These are phyloP conservation scores for Dictyostelium citrinum DNA, from an alignment of 78 protist genomes.

Conservation along the genomic window DNA sequence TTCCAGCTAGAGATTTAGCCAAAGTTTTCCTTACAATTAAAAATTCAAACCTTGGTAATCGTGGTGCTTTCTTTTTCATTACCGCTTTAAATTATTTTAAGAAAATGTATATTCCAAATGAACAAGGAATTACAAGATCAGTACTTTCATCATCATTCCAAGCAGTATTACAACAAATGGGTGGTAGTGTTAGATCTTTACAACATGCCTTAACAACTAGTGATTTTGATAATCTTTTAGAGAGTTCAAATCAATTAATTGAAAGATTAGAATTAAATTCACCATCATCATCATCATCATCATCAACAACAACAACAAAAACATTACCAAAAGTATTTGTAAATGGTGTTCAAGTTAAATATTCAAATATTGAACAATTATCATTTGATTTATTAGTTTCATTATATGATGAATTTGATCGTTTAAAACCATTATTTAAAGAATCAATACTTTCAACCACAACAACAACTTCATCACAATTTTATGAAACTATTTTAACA, in stretches of 20 bases:
- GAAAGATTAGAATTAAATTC: background rate
- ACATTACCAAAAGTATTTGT: constrained; percentile 30
- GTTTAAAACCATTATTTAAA: background rate
- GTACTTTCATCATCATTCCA: background rate
- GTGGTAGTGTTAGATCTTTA: background rate
- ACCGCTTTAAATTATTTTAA: constrained; percentile 35
- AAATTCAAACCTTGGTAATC: constrained; percentile 8
- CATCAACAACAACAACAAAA: background rate
- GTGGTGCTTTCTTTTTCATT: constrained; percentile 35
- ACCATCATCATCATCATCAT: background rate
- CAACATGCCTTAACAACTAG: background rate
- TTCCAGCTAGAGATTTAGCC: background rate
- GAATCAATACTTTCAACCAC: background rate
- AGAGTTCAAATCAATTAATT: background rate
- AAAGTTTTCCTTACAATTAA: background rate
- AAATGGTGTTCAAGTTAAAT: constrained; percentile 39
- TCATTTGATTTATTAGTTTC: background rate
- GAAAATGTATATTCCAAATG: background rate
- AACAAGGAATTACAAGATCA: background rate
- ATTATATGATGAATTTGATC: constrained; percentile 1
- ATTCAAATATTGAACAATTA: background rate
- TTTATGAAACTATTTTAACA: constrained; percentile 17
- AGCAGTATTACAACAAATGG: constrained; percentile 22
- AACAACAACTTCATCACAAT: background rate
- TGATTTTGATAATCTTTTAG: background rate